Evolutionary conservation across 116 monocot species (phyloP).

Genomic region (Iris pallida): DNA sequence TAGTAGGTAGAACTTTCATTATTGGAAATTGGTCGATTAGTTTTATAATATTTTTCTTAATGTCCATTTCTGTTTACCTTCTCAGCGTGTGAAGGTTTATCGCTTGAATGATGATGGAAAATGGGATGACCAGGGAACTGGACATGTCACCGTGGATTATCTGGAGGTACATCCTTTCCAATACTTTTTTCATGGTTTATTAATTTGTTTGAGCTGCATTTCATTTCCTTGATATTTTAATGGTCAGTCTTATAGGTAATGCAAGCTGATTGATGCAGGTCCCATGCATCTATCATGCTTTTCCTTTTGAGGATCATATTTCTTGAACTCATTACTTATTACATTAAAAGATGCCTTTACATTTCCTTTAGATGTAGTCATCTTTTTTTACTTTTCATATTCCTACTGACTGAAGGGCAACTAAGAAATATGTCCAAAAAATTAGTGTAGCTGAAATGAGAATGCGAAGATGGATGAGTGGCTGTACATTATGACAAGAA

Average conservation of each 20-base stretch:
- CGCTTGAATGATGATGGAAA: conserved; percentile 34
- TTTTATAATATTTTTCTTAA: conserved; percentile 3
- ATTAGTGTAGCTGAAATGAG: too few relatives aligned
- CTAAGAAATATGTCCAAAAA: too few relatives aligned
- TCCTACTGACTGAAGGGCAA: too few relatives aligned
- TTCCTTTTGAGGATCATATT: not conserved
- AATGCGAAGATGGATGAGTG: too few relatives aligned
- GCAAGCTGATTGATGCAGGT: not conserved
- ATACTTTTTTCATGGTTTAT: not conserved
- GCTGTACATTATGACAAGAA: too few relatives aligned
- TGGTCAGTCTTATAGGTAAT: not conserved
- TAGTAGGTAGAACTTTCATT: not conserved
- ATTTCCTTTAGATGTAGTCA: too few relatives aligned
- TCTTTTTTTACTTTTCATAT: too few relatives aligned
- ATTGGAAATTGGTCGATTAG: not conserved
- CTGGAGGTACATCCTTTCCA: conserved; percentile 28
- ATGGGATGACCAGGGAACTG: conserved; percentile 58
- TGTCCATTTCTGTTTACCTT: too few relatives aligned
- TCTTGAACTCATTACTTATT: too few relatives aligned
- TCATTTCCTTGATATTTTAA: not conserved
- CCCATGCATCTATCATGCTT: not conserved
- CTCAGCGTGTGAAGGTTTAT: conserved; percentile 53
- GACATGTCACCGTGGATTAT: conserved; percentile 45
- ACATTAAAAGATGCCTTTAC: too few relatives aligned
- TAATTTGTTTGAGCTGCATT: not conserved